A percentile compares a stretch with the other conserved stretches of the same genome.
phyloP scores from a whole-genome alignment of 2,329 filamentous ascomycete genomes.

The Grosmannia serpens region DNA sequence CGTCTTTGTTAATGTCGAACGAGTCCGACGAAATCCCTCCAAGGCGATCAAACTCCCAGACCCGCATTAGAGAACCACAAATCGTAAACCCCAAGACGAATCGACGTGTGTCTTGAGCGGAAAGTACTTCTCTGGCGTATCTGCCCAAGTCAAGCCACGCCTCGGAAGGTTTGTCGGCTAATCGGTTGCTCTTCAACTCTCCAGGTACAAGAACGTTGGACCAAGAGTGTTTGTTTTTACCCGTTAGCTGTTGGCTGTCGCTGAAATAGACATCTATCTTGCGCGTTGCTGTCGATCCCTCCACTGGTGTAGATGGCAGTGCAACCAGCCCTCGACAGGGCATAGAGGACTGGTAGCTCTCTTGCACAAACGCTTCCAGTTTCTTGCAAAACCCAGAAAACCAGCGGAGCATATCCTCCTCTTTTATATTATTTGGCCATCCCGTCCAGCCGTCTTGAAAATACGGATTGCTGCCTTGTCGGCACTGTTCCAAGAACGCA shows the following conservation, averaged over 20 bases:
- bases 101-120: no score
- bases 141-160: no score
- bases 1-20: conserved; percentile 34
- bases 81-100: no score
- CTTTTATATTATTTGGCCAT: conserved; percentile 22
- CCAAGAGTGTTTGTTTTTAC: no score
- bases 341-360: conserved; percentile 13
- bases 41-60: conserved; percentile 34
- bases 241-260: background rate
- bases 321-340: conserved; percentile 16
- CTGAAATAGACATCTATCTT: background rate
- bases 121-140: no score
- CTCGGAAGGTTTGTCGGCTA: no score
- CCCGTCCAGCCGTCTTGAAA: conserved; percentile 21
- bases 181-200: no score
- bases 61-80: background rate
- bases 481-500: conserved; percentile 23
- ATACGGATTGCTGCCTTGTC: conserved; percentile 18
- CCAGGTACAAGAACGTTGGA: no score
- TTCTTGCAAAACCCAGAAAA: conserved; percentile 18
- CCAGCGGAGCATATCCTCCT: conserved; percentile 24
- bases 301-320: conserved; percentile 16
- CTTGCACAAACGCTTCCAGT: conserved; percentile 16
- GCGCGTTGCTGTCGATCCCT: conserved; percentile 11
- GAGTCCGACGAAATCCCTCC: conserved; percentile 31